These are phyloP conservation scores for Cornus florida DNA, from an alignment of 148 eudicot genomes.

Conservation along the genomic window DNA sequence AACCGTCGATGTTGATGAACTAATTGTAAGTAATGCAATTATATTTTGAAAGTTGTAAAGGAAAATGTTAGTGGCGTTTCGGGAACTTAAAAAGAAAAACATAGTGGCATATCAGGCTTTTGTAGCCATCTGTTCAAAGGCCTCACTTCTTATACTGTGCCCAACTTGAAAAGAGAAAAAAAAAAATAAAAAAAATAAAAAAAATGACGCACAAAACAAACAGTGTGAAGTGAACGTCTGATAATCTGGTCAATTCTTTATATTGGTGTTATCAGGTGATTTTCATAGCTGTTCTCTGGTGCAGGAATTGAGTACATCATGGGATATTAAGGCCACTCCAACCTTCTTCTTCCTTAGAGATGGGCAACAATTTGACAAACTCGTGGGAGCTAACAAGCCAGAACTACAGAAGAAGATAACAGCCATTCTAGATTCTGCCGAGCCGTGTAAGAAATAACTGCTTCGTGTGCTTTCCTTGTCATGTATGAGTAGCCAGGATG, in stretches of 20 bases:
- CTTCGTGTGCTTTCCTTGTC: neutral
- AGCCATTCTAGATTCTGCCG: slow-evolving; percentile 47
- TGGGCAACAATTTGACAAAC: slow-evolving; percentile 86
- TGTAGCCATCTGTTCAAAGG: neutral
- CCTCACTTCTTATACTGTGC: neutral
- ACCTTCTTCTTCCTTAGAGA: slow-evolving; percentile 94
- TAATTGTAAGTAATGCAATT: slow-evolving; percentile 60
- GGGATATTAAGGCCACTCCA: slow-evolving; percentile 96
- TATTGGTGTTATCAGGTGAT: neutral
- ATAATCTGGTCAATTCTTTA: slow-evolving; percentile 1
- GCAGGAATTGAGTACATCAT: slow-evolving; percentile 94
- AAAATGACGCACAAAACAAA: neutral
- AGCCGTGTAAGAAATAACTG: slow-evolving; percentile 26
- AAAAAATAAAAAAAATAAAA: too few species aligned
- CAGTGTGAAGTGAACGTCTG: neutral
- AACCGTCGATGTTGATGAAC: slow-evolving; percentile 87
- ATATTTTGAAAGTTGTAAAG: slow-evolving; percentile 1
- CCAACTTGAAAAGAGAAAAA: neutral
- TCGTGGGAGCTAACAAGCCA: slow-evolving; percentile 92
- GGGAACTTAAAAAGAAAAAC: neutral
- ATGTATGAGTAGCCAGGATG: neutral
- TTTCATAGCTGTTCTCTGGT: slow-evolving; percentile 13
- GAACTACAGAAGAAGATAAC: slow-evolving; percentile 82
- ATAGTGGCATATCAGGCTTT: neutral
- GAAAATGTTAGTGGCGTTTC: neutral